These are phyloP conservation scores for Dendrocalamus latiflorus DNA, from an alignment of 202 grass and related monocot genomes.

Conservation along the genomic window DNA sequence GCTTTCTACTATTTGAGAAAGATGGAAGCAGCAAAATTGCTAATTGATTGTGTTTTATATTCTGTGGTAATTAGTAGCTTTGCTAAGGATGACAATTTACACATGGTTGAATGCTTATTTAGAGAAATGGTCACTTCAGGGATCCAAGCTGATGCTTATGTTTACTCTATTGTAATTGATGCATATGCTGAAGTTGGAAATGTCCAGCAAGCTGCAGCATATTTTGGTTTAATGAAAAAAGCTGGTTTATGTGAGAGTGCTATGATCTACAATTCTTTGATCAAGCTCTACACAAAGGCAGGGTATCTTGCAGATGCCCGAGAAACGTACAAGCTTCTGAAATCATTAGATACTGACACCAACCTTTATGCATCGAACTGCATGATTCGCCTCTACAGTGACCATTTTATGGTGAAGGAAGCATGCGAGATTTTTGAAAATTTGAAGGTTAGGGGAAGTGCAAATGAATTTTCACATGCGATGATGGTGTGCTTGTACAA, in stretches of 20 bases:
- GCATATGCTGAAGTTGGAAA: slow-evolving; percentile 74
- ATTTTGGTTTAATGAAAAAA: slow-evolving; percentile 72
- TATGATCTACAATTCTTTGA: slow-evolving; percentile 68
- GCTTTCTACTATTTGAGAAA: slow-evolving; percentile 69
- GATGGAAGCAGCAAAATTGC: slow-evolving; percentile 54
- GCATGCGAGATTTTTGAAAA: slow-evolving; percentile 71
- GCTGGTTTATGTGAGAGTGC: slow-evolving; percentile 47
- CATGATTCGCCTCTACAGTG: slow-evolving; percentile 83
- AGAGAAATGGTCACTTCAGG: slow-evolving; percentile 68
- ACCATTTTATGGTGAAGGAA: slow-evolving; percentile 79
- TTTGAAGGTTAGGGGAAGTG: slow-evolving; percentile 46
- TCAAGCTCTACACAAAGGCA: slow-evolving; percentile 82
- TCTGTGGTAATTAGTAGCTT: slow-evolving; percentile 64
- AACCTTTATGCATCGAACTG: slow-evolving; percentile 83
- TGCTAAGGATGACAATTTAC: slow-evolving; percentile 50
- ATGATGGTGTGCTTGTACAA: too few species aligned
- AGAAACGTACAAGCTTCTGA: slow-evolving; percentile 57
- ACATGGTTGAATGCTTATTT: slow-evolving; percentile 59
- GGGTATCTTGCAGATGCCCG: slow-evolving; percentile 67
- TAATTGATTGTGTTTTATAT: slow-evolving; percentile 59
- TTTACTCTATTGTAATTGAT: slow-evolving; percentile 79
- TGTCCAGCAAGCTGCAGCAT: slow-evolving; percentile 58
- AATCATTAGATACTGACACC: slow-evolving; percentile 46
- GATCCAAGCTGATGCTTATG: slow-evolving; percentile 55
- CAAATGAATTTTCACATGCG: slow-evolving; percentile 84